phyloP scores from a whole-genome alignment of 257 asterid species.

The Petunia axillaris region DNA sequence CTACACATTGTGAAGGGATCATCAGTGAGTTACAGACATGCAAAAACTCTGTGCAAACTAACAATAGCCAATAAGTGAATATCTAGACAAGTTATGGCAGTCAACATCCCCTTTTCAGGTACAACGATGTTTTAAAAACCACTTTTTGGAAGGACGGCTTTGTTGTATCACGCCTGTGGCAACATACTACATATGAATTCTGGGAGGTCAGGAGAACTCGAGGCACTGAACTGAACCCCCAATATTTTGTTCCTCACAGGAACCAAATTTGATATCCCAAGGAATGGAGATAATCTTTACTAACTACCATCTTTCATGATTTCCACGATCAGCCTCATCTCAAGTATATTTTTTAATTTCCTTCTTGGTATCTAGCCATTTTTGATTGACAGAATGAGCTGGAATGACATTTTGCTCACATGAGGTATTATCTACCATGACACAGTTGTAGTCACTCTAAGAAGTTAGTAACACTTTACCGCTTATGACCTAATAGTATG shows the following conservation, averaged over 20 bases:
- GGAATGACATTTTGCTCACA: not conserved
- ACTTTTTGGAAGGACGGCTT: not conserved
- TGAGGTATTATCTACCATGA: not conserved
- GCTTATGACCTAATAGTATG: not conserved
- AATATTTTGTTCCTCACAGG: not conserved
- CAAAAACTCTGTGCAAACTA: not conserved
- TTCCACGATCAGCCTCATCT: not conserved
- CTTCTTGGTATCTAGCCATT: not conserved
- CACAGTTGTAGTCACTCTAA: not conserved
- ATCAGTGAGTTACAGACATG: not conserved
- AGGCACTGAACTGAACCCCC: constrained; percentile 2
- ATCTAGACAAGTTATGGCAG: not conserved
- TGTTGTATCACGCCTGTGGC: not conserved
- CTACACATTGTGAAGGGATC: not conserved
- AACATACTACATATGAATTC: not conserved
- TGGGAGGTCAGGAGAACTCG: not conserved
- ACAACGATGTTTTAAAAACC: not conserved
- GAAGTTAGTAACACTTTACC: not conserved
- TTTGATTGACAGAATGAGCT: not conserved
- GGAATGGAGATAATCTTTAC: not conserved
- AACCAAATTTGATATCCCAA: not conserved
- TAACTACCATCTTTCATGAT: not conserved
- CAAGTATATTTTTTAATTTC: not conserved
- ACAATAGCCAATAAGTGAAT: not conserved
- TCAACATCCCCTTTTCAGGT: not conserved